These are phyloP conservation scores for Talaromyces pinophilus DNA, from an alignment of 2,329 filamentous ascomycete species.

Conservation along the genomic window DNA sequence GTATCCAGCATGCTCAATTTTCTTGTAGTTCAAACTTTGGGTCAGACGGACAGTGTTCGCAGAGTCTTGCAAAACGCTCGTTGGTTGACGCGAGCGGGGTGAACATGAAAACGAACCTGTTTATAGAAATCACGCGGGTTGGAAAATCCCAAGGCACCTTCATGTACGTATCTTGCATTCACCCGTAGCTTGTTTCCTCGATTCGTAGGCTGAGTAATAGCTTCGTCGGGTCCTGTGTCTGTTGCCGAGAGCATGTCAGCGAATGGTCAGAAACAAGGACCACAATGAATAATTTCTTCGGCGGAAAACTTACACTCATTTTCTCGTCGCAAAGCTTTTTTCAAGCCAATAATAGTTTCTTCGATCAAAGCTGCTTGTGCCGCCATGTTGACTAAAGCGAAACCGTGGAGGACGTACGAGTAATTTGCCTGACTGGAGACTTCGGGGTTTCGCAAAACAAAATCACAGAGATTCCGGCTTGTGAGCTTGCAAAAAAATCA, in stretches of 20 bases:
- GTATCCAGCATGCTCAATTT: constrained; percentile 64
- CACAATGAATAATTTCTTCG: constrained; percentile 21
- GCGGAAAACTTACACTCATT: constrained; percentile 42
- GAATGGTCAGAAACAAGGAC: neutral
- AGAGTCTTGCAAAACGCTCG: neutral
- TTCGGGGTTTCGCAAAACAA: neutral
- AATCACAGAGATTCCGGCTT: neutral
- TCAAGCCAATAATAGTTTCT: constrained; percentile 59
- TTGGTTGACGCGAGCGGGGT: neutral
- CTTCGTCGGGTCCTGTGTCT: constrained; percentile 52
- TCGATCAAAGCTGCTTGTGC: constrained; percentile 50
- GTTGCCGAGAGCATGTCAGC: constrained; percentile 10
- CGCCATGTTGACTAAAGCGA: constrained; percentile 38
- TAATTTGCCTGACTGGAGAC: neutral
- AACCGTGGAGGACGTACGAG: neutral
- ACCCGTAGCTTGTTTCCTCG: constrained; percentile 63
- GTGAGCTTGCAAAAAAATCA: neutral
- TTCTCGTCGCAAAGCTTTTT: constrained; percentile 52
- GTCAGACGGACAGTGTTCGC: neutral
- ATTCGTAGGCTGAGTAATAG: constrained; percentile 57
- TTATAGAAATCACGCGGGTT: constrained; percentile 57
- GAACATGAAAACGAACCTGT: constrained; percentile 47
- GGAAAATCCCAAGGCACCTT: constrained; percentile 55
- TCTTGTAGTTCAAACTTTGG: constrained; percentile 40
- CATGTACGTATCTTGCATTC: constrained; percentile 58